Percentiles rank a stretch among this genome's conserved stretches.
Evolutionary conservation across 2,329 filamentous ascomycete species (phyloP).

Genomic region (Epichloe sibirici): DNA sequence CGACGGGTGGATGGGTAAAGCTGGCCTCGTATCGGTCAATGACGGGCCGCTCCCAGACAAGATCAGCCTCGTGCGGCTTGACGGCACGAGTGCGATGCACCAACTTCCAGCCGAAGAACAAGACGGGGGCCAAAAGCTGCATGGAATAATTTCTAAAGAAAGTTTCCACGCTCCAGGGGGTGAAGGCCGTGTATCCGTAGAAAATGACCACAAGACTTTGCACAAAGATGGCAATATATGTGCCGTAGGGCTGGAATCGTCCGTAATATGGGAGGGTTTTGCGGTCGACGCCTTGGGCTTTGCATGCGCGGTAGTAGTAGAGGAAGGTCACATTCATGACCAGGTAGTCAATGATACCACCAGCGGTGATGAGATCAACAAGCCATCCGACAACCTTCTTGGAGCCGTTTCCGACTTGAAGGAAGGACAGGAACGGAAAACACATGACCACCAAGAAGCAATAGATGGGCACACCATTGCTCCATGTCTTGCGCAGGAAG

Average conservation of each 20-base stretch:
- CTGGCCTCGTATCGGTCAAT: constrained; percentile 46
- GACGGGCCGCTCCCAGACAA: constrained; percentile 46
- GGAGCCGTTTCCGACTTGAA: constrained; percentile 36
- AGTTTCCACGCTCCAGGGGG: constrained; percentile 33
- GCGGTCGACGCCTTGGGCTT: constrained; percentile 41
- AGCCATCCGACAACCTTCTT: constrained; percentile 41
- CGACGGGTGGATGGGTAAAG: constrained; percentile 34
- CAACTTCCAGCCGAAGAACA: constrained; percentile 52
- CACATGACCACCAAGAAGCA: constrained; percentile 41
- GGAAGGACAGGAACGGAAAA: constrained; percentile 41
- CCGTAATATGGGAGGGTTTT: constrained; percentile 43
- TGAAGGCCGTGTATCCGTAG: constrained; percentile 44
- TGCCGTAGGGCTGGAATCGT: constrained; percentile 46
- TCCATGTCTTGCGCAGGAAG: constrained; percentile 45
- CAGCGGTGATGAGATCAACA: constrained; percentile 43
- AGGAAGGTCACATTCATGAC: constrained; percentile 36
- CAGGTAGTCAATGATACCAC: constrained; percentile 50
- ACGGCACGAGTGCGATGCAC: constrained; percentile 45
- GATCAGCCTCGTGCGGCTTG: constrained; percentile 40
- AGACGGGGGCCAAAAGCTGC: constrained; percentile 38
- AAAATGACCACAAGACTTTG: constrained; percentile 32
- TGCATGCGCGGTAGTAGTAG: constrained; percentile 38
- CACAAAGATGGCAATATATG: constrained; percentile 30
- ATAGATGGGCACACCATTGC: constrained; percentile 48
- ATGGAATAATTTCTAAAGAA: constrained; percentile 46